Evolutionary conservation across 2,329 filamentous ascomycete species (phyloP).

Genomic region (Gaeumannomyces sp.): DNA sequence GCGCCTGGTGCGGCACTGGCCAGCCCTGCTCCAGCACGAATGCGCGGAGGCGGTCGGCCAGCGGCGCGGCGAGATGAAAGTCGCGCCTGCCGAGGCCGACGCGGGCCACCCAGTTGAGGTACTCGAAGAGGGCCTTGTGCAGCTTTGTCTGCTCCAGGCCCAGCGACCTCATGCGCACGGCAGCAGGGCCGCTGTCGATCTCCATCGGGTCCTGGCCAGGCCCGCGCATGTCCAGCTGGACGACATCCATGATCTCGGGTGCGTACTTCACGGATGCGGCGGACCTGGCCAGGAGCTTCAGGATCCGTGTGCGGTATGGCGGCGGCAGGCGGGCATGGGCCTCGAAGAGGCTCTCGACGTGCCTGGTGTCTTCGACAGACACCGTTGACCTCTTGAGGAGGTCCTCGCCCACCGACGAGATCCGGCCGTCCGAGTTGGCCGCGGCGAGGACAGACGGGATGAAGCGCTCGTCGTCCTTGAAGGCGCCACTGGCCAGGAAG

Average conservation of each 20-base stretch:
- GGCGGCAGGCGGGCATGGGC: conserved; percentile 70
- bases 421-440: conserved; percentile 72
- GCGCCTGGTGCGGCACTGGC: conserved; percentile 56
- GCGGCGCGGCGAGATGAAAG: conserved; percentile 27
- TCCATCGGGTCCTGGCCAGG: conserved; percentile 14
- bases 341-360: conserved; percentile 62
- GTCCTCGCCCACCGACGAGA: conserved; percentile 82
- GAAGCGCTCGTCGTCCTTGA: conserved; percentile 76
- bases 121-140: conserved; percentile 75
- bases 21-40: conserved; percentile 80
- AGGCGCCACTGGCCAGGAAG: conserved; percentile 78
- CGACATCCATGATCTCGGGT: conserved; percentile 59
- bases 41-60: conserved; percentile 62
- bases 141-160: conserved; percentile 74
- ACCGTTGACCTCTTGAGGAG: conserved; percentile 74
- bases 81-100: conserved; percentile 49
- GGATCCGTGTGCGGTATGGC: conserved; percentile 69
- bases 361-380: conserved; percentile 60
- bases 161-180: conserved; percentile 15
- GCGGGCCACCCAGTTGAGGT: conserved; percentile 79
- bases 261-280: conserved; percentile 64
- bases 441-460: conserved; percentile 78
- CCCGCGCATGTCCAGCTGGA: conserved; percentile 56
- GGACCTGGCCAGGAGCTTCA: conserved; percentile 72
- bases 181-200: conserved; percentile 14